Percentiles rank a stretch among this genome's conserved stretches.
These are phyloP conservation scores for Jaltomata sinuosa DNA, from an alignment of 257 asterid species.

Conservation along the genomic window DNA sequence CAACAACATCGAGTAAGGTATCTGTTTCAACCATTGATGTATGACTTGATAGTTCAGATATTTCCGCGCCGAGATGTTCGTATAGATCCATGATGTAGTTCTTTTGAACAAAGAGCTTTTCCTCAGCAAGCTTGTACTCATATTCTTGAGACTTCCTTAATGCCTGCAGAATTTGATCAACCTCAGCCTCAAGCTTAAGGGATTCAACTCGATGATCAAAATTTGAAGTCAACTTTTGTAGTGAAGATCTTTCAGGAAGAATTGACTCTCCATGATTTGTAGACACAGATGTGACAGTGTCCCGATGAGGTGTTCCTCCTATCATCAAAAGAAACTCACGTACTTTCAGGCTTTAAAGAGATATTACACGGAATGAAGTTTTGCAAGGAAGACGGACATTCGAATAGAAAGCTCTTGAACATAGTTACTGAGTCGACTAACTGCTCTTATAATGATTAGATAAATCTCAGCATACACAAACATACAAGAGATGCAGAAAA, in stretches of 20 bases:
- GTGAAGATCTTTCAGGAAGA: constrained; percentile 1
- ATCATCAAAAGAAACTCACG: background rate
- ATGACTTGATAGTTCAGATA: constrained; percentile 23
- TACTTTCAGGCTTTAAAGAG: background rate
- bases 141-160: constrained; percentile 48
- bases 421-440: background rate
- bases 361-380: background rate
- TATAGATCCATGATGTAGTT: constrained; percentile 34
- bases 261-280: background rate
- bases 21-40: constrained; percentile 19
- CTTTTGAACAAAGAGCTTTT: constrained; percentile 43
- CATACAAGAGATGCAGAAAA: background rate
- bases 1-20: constrained; percentile 25
- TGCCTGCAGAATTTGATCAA: constrained; percentile 29
- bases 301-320: constrained; percentile 11
- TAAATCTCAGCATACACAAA: background rate
- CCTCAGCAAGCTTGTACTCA: constrained; percentile 51
- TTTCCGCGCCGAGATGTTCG: constrained; percentile 46
- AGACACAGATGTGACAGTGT: constrained; percentile 4
- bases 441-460: background rate
- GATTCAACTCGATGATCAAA: constrained; percentile 46
- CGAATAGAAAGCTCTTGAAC: background rate
- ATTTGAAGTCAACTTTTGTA: constrained; percentile 12
- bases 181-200: constrained; percentile 41
- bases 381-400: background rate